Percentiles rank a stretch among this genome's conserved stretches.
These are phyloP conservation scores for Cercospora citrullina DNA, from an alignment of 2,329 filamentous ascomycete genomes.

Conservation along the genomic window DNA sequence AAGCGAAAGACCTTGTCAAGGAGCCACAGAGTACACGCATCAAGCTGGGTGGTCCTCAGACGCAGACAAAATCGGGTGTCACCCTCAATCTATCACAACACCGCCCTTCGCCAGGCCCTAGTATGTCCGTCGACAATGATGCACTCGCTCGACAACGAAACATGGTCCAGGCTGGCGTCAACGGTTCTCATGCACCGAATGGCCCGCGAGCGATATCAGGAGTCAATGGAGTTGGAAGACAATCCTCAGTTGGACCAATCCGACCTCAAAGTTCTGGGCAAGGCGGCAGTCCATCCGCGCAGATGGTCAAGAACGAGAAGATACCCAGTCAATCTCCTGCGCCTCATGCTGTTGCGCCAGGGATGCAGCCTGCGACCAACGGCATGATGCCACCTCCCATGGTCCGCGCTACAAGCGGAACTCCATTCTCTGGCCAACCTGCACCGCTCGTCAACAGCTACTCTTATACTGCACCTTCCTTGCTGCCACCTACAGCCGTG, in stretches of 20 bases:
- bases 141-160: constrained; percentile 55
- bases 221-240: constrained; percentile 36
- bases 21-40: constrained; percentile 76
- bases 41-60: constrained; percentile 61
- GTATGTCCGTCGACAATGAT: constrained; percentile 56
- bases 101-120: constrained; percentile 45
- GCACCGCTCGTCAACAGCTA: constrained; percentile 31
- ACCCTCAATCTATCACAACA: constrained; percentile 41
- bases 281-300: constrained; percentile 32
- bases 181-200: constrained; percentile 36
- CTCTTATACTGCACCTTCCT: constrained; percentile 37
- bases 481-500: constrained; percentile 39
- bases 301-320: constrained; percentile 45
- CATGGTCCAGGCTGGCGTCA: constrained; percentile 53
- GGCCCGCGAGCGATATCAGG: constrained; percentile 32
- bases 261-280: constrained; percentile 45
- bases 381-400: constrained; percentile 38
- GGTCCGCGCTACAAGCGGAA: constrained; percentile 33
- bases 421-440: constrained; percentile 29
- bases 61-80: constrained; percentile 41
- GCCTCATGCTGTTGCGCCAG: constrained; percentile 36
- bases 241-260: constrained; percentile 35
- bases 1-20: constrained; percentile 70
- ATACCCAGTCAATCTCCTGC: constrained; percentile 46
- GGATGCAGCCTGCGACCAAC: constrained; percentile 26